These are phyloP conservation scores for Penicillium corylophilum DNA, from an alignment of 2,329 filamentous ascomycete species.

Conservation along the genomic window DNA sequence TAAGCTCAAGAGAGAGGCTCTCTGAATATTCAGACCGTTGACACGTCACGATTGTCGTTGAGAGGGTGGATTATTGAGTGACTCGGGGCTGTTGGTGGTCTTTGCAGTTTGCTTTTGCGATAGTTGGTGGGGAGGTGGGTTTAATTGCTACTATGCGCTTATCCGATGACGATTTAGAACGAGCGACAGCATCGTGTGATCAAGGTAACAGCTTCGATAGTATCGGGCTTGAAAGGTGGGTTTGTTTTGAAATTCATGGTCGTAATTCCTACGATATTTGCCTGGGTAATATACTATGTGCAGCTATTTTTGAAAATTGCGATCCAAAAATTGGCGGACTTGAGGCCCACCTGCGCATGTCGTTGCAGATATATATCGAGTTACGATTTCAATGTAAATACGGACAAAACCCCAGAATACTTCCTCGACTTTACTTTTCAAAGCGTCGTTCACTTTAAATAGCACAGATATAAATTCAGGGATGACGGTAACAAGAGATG, in stretches of 20 bases:
- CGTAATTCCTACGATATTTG: background rate
- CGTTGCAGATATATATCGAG: background rate
- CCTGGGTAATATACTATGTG: background rate
- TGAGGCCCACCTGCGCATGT: too few species aligned
- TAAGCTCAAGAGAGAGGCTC: background rate
- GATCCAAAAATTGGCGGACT: background rate
- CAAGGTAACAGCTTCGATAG: background rate
- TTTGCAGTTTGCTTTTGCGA: background rate
- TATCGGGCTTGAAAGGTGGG: background rate
- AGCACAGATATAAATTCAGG: background rate
- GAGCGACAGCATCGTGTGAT: background rate
- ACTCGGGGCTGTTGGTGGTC: background rate
- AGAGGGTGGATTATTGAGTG: background rate
- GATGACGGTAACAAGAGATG: background rate
- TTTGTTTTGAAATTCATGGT: background rate
- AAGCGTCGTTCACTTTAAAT: background rate
- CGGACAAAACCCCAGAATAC: background rate
- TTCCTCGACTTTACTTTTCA: background rate
- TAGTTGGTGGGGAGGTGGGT: background rate
- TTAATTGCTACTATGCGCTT: background rate
- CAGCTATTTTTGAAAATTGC: background rate
- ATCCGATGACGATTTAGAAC: background rate
- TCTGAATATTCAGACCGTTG: background rate
- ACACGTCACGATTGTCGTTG: background rate
- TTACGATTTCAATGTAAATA: background rate